phyloP scores from a whole-genome alignment of 352 stramenopile genomes.

The Globisporangium cylindrosporum region DNA sequence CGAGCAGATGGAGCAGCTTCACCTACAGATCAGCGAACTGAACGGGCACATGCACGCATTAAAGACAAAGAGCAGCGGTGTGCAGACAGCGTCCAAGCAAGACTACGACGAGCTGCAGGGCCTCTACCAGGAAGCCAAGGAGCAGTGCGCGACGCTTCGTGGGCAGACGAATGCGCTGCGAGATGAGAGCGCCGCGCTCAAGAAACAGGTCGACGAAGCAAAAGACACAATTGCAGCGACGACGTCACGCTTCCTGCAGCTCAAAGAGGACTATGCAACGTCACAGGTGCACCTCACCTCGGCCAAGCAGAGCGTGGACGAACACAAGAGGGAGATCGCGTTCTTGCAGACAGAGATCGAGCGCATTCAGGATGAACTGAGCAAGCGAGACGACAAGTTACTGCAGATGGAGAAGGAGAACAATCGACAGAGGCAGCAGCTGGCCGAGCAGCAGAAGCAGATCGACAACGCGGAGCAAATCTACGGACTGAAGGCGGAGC shows the following conservation, averaged over 20 bases:
- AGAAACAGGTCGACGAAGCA: slow-evolving; percentile 37
- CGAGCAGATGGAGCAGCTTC: slow-evolving; percentile 15
- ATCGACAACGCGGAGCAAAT: slow-evolving; percentile 22
- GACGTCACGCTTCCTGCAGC: slow-evolving; percentile 57
- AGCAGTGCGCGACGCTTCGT: slow-evolving; percentile 38
- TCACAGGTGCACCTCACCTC: slow-evolving; percentile 42
- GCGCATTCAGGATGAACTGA: slow-evolving; percentile 28
- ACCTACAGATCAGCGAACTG: slow-evolving; percentile 29
- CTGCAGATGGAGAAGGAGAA: slow-evolving; percentile 23
- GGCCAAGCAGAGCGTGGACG: slow-evolving; percentile 28
- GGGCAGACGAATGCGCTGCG: slow-evolving; percentile 56
- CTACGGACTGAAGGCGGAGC: slow-evolving; percentile 21
- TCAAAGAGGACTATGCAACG: slow-evolving; percentile 58
- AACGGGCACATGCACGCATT: slow-evolving; percentile 26
- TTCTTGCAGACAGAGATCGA: slow-evolving; percentile 47
- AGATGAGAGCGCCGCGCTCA: slow-evolving; percentile 37
- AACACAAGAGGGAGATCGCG: slow-evolving; percentile 32
- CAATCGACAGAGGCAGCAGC: slow-evolving; percentile 23
- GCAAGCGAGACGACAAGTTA: slow-evolving; percentile 28
- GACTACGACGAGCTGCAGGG: slow-evolving; percentile 26
- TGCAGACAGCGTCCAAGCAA: slow-evolving; percentile 18
- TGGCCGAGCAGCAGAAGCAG: slow-evolving; percentile 16
- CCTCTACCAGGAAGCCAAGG: slow-evolving; percentile 26
- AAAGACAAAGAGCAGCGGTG: slow-evolving; percentile 18
- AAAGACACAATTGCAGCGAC: slow-evolving; percentile 29